phyloP scores from a whole-genome alignment of 768 basidiomycete genomes.

The Lepiota venenata region DNA sequence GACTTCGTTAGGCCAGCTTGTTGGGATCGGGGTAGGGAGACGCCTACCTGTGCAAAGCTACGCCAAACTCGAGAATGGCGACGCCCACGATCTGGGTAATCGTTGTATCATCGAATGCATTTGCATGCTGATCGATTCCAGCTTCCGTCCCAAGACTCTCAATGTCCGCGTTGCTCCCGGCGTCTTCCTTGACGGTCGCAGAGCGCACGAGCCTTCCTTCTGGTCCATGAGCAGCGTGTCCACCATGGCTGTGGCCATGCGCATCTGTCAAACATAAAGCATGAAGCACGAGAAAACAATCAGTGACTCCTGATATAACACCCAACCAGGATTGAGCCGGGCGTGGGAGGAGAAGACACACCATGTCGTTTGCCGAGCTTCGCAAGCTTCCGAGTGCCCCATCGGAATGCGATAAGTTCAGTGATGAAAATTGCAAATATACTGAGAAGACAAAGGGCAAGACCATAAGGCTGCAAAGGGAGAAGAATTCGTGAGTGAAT shows the following conservation, averaged over 20 bases:
- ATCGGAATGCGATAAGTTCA: conserved; percentile 85
- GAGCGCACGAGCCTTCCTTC: conserved; percentile 31
- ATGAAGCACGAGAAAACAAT: background rate
- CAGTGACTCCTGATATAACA: background rate
- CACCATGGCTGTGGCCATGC: conserved; percentile 61
- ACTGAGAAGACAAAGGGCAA: conserved; percentile 77
- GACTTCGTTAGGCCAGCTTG: background rate
- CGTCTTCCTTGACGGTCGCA: conserved; percentile 13
- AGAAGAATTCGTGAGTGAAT: background rate
- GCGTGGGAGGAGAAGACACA: conserved; percentile 21
- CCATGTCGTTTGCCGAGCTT: conserved; percentile 64
- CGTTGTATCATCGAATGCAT: conserved; percentile 37
- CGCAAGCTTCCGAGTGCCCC: conserved; percentile 72
- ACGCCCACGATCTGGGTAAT: conserved; percentile 80
- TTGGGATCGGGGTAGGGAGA: background rate
- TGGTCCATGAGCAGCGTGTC: conserved; percentile 70
- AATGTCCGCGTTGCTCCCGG: conserved; percentile 20
- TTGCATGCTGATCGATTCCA: conserved; percentile 18
- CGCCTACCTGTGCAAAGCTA: conserved; percentile 72
- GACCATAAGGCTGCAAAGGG: conserved; percentile 64
- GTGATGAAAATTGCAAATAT: conserved; percentile 83
- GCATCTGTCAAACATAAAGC: conserved; percentile 38
- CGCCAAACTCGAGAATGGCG: conserved; percentile 92
- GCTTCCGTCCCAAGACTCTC: conserved; percentile 19
- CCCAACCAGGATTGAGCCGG: background rate